Evolutionary conservation across 2,329 filamentous ascomycete genomes (phyloP).

Genomic region (Clonostachys byssicola): DNA sequence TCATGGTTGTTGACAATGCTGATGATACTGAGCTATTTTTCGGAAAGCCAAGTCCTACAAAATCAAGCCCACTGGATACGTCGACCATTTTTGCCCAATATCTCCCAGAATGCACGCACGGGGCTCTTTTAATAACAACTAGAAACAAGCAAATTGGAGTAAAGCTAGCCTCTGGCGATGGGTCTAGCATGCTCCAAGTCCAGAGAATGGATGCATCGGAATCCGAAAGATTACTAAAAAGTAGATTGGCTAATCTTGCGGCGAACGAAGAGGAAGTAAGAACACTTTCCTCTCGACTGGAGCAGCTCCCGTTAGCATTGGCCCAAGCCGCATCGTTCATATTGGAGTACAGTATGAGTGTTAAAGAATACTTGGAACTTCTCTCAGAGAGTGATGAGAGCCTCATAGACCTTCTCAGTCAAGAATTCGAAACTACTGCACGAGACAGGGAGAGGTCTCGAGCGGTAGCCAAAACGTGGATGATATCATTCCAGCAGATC

Average conservation of each 20-base stretch:
- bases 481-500: constrained; percentile 26
- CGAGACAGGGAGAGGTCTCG: constrained; percentile 15
- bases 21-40: constrained; percentile 6
- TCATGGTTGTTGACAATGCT: constrained; percentile 8
- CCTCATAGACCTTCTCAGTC: constrained; percentile 13
- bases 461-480: constrained; percentile 22
- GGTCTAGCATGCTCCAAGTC: constrained; percentile 11
- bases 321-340: constrained; percentile 28
- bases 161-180: constrained; percentile 12
- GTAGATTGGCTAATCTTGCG: constrained; percentile 4
- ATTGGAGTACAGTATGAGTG: constrained; percentile 13
- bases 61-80: too few species aligned
- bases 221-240: constrained; percentile 12
- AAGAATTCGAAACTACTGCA: constrained; percentile 20
- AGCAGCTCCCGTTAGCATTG: constrained; percentile 24
- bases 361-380: constrained; percentile 18
- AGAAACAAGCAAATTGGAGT: constrained; percentile 21
- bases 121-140: constrained; percentile 23
- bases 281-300: constrained; percentile 14
- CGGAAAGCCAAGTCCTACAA: too few species aligned
- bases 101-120: constrained; percentile 21
- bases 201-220: constrained; percentile 18
- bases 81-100: background rate
- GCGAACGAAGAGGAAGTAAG: background rate
- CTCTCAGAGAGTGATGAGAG: constrained; percentile 7